phyloP scores from a whole-genome alignment of 306 rosid species.

The Hylodesmum podocarpum region DNA sequence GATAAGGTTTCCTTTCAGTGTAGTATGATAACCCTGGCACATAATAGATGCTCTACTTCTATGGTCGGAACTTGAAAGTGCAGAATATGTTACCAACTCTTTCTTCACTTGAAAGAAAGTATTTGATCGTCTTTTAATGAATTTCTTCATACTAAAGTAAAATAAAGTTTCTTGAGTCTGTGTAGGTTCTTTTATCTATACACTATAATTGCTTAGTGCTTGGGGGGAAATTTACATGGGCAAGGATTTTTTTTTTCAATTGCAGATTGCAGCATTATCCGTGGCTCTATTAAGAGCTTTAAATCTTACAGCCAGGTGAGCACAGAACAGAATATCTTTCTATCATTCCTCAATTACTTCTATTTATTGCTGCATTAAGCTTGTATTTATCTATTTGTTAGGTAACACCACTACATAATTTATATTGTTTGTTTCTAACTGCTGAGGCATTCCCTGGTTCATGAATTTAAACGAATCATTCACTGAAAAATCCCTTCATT shows the following conservation, averaged over 20 bases:
- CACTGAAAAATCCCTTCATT: neutral
- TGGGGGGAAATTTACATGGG: slow-evolving; percentile 7
- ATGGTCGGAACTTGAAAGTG: neutral
- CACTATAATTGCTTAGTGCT: slow-evolving; percentile 12
- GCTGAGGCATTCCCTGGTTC: slow-evolving; percentile 12
- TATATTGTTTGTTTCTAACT: slow-evolving; percentile 5
- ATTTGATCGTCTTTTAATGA: slow-evolving; percentile 14
- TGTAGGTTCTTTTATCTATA: neutral
- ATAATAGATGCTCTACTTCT: neutral
- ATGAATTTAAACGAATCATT: slow-evolving; percentile 20
- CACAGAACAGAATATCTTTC: slow-evolving; percentile 12
- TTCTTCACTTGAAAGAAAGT: slow-evolving; percentile 18
- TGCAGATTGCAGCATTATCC: slow-evolving; percentile 88
- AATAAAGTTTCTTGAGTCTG: slow-evolving; percentile 24
- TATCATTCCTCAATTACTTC: slow-evolving; percentile 21
- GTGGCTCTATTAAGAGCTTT: slow-evolving; percentile 89
- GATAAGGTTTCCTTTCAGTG: slow-evolving; percentile 3
- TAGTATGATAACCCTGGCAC: neutral
- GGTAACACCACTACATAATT: neutral
- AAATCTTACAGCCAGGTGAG: slow-evolving; percentile 73
- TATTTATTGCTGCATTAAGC: slow-evolving; percentile 4
- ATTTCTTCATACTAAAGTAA: neutral
- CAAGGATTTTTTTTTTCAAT: neutral
- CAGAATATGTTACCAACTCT: slow-evolving; percentile 14
- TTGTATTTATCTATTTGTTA: slow-evolving; percentile 4